phyloP scores from a whole-genome alignment of 1,284 basidiomycete species.

The Malassezia pachydermatis region DNA sequence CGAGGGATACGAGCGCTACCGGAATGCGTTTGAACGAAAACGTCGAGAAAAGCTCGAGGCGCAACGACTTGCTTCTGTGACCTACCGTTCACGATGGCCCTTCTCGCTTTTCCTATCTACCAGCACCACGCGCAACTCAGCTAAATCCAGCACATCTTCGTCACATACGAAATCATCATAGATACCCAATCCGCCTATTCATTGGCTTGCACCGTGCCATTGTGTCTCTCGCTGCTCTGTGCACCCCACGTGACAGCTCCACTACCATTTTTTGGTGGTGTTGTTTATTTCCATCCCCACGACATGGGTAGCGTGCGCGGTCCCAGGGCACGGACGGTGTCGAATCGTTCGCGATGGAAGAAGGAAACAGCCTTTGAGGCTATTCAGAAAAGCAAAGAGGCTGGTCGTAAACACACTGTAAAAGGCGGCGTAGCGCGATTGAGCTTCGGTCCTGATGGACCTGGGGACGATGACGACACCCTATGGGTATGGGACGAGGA shows the following conservation, averaged over 20 bases:
- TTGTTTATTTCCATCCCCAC: not conserved
- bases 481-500: conserved; percentile 22
- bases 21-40: conserved; percentile 75
- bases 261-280: not conserved
- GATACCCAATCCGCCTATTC: conserved; percentile 8
- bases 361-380: not conserved
- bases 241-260: not conserved
- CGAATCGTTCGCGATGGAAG: conserved; percentile 15
- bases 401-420: not conserved
- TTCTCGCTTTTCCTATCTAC: too few species aligned
- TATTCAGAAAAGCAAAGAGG: conserved; percentile 6
- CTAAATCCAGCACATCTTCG: not conserved
- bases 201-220: too few species aligned
- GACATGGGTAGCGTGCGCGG: conserved; percentile 2
- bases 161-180: conserved; percentile 1
- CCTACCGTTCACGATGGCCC: too few species aligned
- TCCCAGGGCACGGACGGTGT: not conserved
- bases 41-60: conserved; percentile 56
- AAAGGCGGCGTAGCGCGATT: conserved; percentile 9
- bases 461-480: conserved; percentile 16
- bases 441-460: conserved; percentile 7
- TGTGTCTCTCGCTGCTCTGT: too few species aligned
- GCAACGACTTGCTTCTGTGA: too few species aligned
- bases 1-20: conserved; percentile 84
- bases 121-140: not conserved